These are phyloP conservation scores for Phytophthora macrochlamydospora DNA, from an alignment of 352 stramenopile species.

Conservation along the genomic window DNA sequence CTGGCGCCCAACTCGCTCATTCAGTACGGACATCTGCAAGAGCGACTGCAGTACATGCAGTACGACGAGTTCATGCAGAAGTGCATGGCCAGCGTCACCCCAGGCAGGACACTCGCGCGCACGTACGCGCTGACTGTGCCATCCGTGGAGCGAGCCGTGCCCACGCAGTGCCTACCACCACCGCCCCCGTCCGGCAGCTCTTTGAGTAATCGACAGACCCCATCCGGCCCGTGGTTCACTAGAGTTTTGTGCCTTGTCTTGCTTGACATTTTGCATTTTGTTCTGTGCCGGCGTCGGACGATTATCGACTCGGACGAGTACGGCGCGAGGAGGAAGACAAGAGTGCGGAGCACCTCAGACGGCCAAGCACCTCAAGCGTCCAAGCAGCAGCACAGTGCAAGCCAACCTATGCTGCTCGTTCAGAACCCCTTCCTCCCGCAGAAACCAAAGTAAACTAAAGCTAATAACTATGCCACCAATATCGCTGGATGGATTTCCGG, in stretches of 20 bases:
- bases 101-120: constrained; percentile 37
- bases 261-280: constrained; percentile 28
- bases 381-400: no score
- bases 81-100: constrained; percentile 39
- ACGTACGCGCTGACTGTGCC: constrained; percentile 42
- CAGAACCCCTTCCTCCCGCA: background rate
- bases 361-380: no score
- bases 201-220: constrained; percentile 46
- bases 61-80: constrained; percentile 52
- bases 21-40: constrained; percentile 49
- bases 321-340: constrained; percentile 16
- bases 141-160: constrained; percentile 33
- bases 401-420: background rate
- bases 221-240: constrained; percentile 25
- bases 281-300: constrained; percentile 11
- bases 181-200: constrained; percentile 38
- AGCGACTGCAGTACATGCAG: constrained; percentile 52
- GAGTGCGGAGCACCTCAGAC: background rate
- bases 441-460: constrained; percentile 29
- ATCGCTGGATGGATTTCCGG: background rate
- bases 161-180: constrained; percentile 41
- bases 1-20: constrained; percentile 52
- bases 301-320: constrained; percentile 16
- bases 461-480: constrained; percentile 20
- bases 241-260: constrained; percentile 29